Conservation (phyloP, 306 rosid species). For the Ochetophila trinervis region DNA sequence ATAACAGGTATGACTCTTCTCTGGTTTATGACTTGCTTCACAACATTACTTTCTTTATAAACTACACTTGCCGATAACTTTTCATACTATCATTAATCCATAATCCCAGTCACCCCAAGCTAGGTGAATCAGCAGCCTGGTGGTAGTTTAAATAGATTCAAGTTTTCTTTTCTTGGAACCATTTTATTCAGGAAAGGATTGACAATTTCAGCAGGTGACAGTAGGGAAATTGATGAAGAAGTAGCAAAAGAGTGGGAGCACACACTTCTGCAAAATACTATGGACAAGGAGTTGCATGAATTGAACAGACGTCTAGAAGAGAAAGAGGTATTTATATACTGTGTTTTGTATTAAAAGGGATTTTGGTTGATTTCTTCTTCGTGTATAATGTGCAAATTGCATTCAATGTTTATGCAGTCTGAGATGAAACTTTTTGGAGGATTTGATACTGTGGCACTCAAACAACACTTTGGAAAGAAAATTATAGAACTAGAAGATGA, state of each 20-base stretch:
- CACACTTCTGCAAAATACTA: slow-evolving; percentile 86
- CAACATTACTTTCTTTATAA: background rate
- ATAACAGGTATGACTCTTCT: slow-evolving; percentile 50
- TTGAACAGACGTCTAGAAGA: slow-evolving; percentile 90
- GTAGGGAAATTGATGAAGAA: slow-evolving; percentile 87
- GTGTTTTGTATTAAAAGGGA: slow-evolving; percentile 15
- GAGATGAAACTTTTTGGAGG: slow-evolving; percentile 94
- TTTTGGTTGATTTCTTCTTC: background rate
- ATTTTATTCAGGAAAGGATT: slow-evolving; percentile 23
- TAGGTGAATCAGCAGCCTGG: slow-evolving; percentile 7
- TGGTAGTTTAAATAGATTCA: background rate
- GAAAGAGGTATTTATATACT: slow-evolving; percentile 64
- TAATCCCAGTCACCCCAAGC: background rate
- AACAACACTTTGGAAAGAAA: slow-evolving; percentile 98
- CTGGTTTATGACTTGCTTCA: slow-evolving; percentile 11
- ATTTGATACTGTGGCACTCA: slow-evolving; percentile 70
- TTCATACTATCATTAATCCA: background rate
- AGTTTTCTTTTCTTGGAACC: slow-evolving; percentile 16
- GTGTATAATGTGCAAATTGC: slow-evolving; percentile 22
- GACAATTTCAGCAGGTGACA: slow-evolving; percentile 58
- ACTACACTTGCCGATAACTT: background rate
- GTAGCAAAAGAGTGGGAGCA: slow-evolving; percentile 98
- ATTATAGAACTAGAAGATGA: slow-evolving; percentile 91
- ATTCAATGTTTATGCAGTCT: slow-evolving; percentile 43
- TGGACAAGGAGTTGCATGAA: slow-evolving; percentile 95